Base-by-base conservation (phyloP, 2,329 filamentous ascomycete genomes). In the Fusarium sp. region DNA sequence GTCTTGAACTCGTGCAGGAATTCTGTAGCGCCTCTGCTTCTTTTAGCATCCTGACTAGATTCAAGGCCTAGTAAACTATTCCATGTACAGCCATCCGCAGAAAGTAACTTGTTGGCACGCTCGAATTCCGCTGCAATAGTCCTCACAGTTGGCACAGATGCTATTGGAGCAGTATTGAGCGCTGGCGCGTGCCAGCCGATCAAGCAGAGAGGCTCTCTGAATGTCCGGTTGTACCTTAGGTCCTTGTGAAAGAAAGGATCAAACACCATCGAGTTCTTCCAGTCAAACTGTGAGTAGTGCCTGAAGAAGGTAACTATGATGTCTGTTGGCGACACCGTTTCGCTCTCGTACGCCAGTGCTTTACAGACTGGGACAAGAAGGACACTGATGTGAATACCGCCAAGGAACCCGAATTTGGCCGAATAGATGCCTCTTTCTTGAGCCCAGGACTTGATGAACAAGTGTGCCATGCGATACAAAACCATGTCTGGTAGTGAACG, bases 351-450 rank as follows among this genome's bases (percentile, higher is more conserved):
- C 29, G 81, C 79, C 7, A 89, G 75, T 24, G 86, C 76, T 76
- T 92, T 92, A 77, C 85, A 86, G 1, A 92, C 79, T 18, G 87
- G 85, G 0, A 87, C 84, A 11, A 92, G 81, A 74, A 92, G 82
- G 24, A 91, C 78, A 1, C 88, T 85, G 55, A 92, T 87, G 70
- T 92, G 89, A 22, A 91, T 87, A 6, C 89, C 90, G 8, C 88
- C 86, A 1, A 92, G 81, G 64, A 88, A 90, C 0, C 90, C 90
- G 71, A 91, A 91, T 50, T 85, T 88, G 3, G 89, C 85, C 0
- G 88, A 85, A 76, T 92, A 92, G 18, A 92, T 82, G 2, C 90
- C 90, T 9, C 88, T 84, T 14, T 83, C 79, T 58, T 84, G 83
- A 2, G 90, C 88, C 90, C 90, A 92, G 2, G 84, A 80, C 73